A percentile compares a stretch with the other conserved stretches of the same genome.
Evolutionary conservation across 2,329 filamentous ascomycete genomes (phyloP).

Genomic region (Alternaria incomplexa): DNA sequence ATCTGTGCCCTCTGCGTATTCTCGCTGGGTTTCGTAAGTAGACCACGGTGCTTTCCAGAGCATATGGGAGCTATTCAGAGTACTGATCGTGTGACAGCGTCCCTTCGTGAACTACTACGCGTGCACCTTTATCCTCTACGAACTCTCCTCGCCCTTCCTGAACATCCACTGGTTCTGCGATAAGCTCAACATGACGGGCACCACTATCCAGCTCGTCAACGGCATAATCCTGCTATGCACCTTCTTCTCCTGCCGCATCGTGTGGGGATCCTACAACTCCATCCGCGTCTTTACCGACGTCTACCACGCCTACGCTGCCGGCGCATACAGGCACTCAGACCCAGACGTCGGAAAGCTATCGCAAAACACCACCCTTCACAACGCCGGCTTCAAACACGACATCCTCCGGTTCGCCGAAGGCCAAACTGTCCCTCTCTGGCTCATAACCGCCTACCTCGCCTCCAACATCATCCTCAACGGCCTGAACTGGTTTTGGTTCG

Average conservation of each 20-base stretch:
- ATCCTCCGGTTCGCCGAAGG: constrained; percentile 57
- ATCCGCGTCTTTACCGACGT: constrained; percentile 69
- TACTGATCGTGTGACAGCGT: constrained; percentile 58
- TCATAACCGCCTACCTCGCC: constrained; percentile 69
- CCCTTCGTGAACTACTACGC: constrained; percentile 87
- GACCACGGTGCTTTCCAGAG: not conserved
- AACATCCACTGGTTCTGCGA: constrained; percentile 94
- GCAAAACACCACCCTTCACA: constrained; percentile 26
- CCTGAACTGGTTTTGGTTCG: constrained; percentile 85
- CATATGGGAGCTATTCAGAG: not conserved
- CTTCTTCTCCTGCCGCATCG: constrained; percentile 78
- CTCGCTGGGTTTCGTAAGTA: constrained; percentile 76
- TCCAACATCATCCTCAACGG: constrained; percentile 76
- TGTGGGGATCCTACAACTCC: constrained; percentile 79
- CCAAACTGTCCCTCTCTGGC: constrained; percentile 67
- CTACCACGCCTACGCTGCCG: constrained; percentile 54
- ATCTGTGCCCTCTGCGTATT: constrained; percentile 76
- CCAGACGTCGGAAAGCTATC: constrained; percentile 36
- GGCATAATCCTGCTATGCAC: constrained; percentile 73
- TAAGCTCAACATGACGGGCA: constrained; percentile 81
- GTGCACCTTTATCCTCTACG: constrained; percentile 82
- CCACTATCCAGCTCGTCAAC: constrained; percentile 75
- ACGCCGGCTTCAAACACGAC: constrained; percentile 45
- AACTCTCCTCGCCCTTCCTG: constrained; percentile 82
- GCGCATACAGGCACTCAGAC: constrained; percentile 30